Percentiles rank a stretch among this genome's conserved stretches.
Conservation (phyloP, 176 grass and related monocot species). For the Carex littledalei region DNA sequence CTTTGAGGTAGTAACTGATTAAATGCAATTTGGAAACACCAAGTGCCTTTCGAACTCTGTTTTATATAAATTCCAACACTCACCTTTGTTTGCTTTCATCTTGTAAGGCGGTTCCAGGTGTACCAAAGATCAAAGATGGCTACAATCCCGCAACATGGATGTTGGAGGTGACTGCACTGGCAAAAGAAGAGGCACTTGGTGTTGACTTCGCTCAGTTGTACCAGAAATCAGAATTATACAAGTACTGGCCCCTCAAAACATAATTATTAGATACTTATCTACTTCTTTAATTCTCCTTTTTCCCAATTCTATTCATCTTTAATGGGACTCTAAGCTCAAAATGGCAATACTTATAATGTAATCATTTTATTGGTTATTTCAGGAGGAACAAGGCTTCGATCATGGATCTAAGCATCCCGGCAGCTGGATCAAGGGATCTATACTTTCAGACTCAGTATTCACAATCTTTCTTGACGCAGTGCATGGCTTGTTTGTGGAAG, state of each 20-base stretch:
- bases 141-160: constrained; percentile 97
- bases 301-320: not conserved
- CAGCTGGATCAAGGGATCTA: constrained; percentile 20
- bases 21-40: not conserved
- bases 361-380: not conserved
- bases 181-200: constrained; percentile 54
- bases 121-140: constrained; percentile 74
- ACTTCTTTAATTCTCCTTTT: not conserved
- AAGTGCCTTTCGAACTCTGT: not conserved
- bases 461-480: constrained; percentile 29
- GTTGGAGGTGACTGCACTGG: constrained; percentile 55
- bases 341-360: not conserved
- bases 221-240: constrained; percentile 75
- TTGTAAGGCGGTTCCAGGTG: constrained; percentile 44
- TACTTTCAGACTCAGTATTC: constrained; percentile 32
- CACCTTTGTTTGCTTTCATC: not conserved
- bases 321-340: not conserved
- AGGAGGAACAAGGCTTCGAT: constrained; percentile 40
- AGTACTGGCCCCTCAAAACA: constrained; percentile 22
- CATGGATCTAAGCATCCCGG: constrained; percentile 25
- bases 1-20: constrained; percentile 38
- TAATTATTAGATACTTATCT: not conserved
- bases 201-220: constrained; percentile 63
- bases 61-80: not conserved
- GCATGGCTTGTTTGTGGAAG: constrained; percentile 40